These are phyloP conservation scores for Boeremia exigua DNA, from an alignment of 2,329 filamentous ascomycete genomes.

Conservation along the genomic window DNA sequence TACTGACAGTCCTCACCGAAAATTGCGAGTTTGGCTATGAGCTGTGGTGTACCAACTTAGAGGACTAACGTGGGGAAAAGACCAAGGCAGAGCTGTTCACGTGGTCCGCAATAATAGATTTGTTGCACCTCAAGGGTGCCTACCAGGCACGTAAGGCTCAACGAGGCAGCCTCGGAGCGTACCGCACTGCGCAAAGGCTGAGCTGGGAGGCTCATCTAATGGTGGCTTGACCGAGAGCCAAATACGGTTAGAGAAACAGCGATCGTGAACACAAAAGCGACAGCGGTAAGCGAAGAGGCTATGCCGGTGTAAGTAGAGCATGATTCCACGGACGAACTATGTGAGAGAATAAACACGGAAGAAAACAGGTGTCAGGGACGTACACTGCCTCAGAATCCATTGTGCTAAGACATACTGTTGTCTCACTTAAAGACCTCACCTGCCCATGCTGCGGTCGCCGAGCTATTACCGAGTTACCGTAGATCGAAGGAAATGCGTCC, in stretches of 20 bases:
- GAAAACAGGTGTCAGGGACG: neutral
- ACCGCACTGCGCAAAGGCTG: slow-evolving; percentile 23
- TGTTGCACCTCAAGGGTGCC: neutral
- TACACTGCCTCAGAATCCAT: neutral
- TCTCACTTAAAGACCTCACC: neutral
- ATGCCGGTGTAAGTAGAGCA: neutral
- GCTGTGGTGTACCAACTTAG: neutral
- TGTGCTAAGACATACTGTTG: neutral
- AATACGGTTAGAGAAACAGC: slow-evolving; percentile 8
- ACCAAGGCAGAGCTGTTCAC: neutral
- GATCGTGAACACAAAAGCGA: slow-evolving; percentile 13
- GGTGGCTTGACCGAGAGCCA: slow-evolving; percentile 12
- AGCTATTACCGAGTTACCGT: neutral
- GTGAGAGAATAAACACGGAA: neutral
- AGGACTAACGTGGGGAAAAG: neutral
- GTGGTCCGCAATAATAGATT: neutral
- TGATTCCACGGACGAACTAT: neutral
- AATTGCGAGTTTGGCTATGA: neutral
- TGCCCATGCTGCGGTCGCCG: neutral
- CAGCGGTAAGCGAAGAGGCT: slow-evolving; percentile 15
- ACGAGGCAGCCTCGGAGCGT: neutral
- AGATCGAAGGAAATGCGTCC: neutral
- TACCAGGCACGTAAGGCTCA: neutral
- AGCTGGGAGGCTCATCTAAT: slow-evolving; percentile 19
- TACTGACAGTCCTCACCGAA: neutral